Evolutionary conservation across 176 grass and related monocot species (phyloP).

Genomic region (Ananas comosus): DNA sequence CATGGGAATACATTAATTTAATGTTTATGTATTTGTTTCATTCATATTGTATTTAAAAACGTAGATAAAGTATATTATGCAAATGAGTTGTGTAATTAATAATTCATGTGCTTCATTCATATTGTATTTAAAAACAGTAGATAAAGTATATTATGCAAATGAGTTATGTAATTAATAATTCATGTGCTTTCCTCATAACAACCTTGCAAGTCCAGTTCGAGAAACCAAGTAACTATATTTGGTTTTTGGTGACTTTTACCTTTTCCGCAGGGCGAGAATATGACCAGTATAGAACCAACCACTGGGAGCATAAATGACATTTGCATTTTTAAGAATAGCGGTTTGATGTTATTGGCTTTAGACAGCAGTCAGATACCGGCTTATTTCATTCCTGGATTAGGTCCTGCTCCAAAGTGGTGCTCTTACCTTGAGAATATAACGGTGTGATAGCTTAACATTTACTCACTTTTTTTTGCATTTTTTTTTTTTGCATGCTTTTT

Average conservation of each 20-base stretch:
- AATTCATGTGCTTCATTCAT: neutral
- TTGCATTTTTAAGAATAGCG: constrained; percentile 69
- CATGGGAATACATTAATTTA: no score
- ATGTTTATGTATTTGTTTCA: no score
- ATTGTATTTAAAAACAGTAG: no score
- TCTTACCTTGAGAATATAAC: constrained; percentile 93
- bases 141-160: no score
- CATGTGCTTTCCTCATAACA: neutral
- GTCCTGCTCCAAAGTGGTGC: constrained; percentile 96
- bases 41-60: no score
- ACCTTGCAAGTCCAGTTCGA: neutral
- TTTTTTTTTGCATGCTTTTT: neutral
- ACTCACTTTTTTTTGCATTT: neutral
- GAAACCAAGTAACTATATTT: neutral
- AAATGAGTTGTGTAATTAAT: neutral
- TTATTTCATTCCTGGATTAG: constrained; percentile 77
- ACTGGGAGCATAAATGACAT: constrained; percentile 74
- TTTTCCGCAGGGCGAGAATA: constrained; percentile 64
- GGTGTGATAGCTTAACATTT: constrained; percentile 30
- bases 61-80: no score
- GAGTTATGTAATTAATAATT: neutral
- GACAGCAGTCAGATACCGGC: constrained; percentile 92
- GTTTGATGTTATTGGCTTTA: constrained; percentile 75
- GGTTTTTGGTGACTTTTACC: constrained; percentile 23
- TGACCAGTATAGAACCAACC: constrained; percentile 91